Evolutionary conservation across 1,284 basidiomycete species (phyloP), one percentile per base, ranked within the genome.

Genomic region (Tilletia indica): DNA sequence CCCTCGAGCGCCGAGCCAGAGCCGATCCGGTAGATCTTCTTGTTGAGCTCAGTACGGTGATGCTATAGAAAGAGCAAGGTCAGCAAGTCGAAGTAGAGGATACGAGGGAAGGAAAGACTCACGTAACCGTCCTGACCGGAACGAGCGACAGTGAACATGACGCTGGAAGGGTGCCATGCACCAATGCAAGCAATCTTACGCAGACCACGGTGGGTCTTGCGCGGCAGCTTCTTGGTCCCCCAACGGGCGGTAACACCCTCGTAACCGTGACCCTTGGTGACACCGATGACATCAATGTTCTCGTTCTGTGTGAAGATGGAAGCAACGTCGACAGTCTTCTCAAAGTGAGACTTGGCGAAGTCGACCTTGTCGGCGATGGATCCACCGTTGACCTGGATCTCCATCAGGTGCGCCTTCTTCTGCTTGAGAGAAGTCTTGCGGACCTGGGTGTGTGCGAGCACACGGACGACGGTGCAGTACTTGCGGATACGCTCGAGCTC

Each of bases 371-470:
- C 96, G 64, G 94, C 89, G 78, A 98, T 86, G 58, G 92, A 93
- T 76, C 97, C 97, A 87, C 97, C 97, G 88, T 99, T 99, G 85
- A 99, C 91, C 88, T 99, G 96, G 86, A 99, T 96, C 89, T 99
- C 97, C 95, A 98, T 98, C 70, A 99, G 89, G 88, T 99, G 96
- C 49, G 96, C 96, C 90, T 96, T 99, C 93, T 99, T 99, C 89
- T 99, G 97, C 84, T 89, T 90, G 82, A 99, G 91, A 84, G 94
- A 93, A 54, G 97, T 99, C 90, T 97, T 95, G 88, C 92, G 91
- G 86, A 97, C 78, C 81, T 93, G 87, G 96, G 97, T 83, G 96
- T 98, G 90, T 79, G 94, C 96, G 79, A 99, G 93, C 79, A 99
- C 93, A 88, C 97, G 95, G 86, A 99, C 97, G 82, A 99, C 95